Evolutionary conservation across 352 stramenopile species (phyloP).

Genomic region (Phytophthora cryptogea): DNA sequence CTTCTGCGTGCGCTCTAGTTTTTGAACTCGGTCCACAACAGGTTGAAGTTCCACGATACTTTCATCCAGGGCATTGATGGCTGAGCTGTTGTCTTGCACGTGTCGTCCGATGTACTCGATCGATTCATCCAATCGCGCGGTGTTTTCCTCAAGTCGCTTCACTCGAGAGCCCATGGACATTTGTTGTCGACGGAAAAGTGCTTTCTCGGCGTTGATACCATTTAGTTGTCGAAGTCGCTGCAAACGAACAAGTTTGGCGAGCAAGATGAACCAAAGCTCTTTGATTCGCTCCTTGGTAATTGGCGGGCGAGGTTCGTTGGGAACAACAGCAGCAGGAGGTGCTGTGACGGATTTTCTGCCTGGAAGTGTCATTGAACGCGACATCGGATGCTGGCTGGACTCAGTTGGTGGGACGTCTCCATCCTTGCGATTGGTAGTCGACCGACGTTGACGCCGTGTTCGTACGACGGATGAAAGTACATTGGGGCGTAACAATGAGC

Average conservation of each 20-base stretch:
- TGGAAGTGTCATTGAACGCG: slow-evolving; percentile 3
- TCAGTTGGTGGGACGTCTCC: slow-evolving; percentile 13
- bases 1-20: slow-evolving; percentile 47
- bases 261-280: slow-evolving; percentile 51
- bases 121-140: slow-evolving; percentile 50
- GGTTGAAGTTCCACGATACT: slow-evolving; percentile 42
- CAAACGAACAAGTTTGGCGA: slow-evolving; percentile 59
- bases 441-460: slow-evolving; percentile 40
- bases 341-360: background rate
- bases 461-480: slow-evolving; percentile 31
- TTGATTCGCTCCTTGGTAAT: slow-evolving; percentile 45
- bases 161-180: slow-evolving; percentile 69
- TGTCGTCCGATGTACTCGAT: slow-evolving; percentile 51
- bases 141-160: slow-evolving; percentile 59
- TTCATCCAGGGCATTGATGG: slow-evolving; percentile 44
- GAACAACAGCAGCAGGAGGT: background rate
- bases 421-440: slow-evolving; percentile 32
- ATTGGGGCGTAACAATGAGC: slow-evolving; percentile 7
- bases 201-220: slow-evolving; percentile 50
- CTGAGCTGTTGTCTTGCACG: slow-evolving; percentile 44
- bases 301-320: slow-evolving; percentile 20
- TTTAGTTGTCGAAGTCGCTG: slow-evolving; percentile 59
- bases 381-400: background rate
- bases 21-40: slow-evolving; percentile 43
- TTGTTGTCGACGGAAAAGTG: slow-evolving; percentile 62